Base-by-base conservation (phyloP, 257 asterid genomes). In the Nyctanthes arbortristis region DNA sequence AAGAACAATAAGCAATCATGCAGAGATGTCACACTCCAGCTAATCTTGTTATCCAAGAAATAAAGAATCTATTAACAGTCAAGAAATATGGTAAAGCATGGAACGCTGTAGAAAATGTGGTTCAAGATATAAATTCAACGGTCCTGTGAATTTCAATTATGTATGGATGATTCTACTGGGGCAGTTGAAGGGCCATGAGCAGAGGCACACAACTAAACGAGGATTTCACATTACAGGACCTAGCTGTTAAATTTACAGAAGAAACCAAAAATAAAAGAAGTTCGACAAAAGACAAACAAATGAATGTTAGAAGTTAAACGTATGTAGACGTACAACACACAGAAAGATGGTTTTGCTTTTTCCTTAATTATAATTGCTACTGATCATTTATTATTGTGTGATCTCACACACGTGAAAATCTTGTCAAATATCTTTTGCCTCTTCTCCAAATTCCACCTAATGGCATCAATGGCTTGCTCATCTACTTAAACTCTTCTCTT, bases 1-100 rank as follows among this genome's bases (percentile, higher is more conserved):
- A 55, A 66, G 34, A 61, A 52, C 52, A 61, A 65, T 79, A 65
- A 79, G 75, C 74, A 59, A 10, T 24, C 34, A 47, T 62, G 62
- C 32, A 57, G 64, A 66, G 57, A 66, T 20, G 66, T 43, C 54
- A 61, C 57, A 37, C 34, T 32, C 70, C 18, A 9, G 33, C 40
- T 35, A 43, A 66, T 10, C 69, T 39, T 36, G 52, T 37, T 35
- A 68, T 5, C 24, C 39, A 61, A 63, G 55, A 64, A 49, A 57
- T 31, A 69, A 22, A 61, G 25, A 69, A 18, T 29, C 39, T 27
- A 20, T 61, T 33, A 52, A 64, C 63, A 61, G 59, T 66, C 65
- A 57, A 61, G 30, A 61, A 40, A 37, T 40, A 63, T 8, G 9
- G n/a, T 18, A 52, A 24, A 1, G n/a, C 59, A 24, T 52, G 24